Evolutionary conservation across 2,329 filamentous ascomycete species (phyloP), one percentile per base, ranked within the genome.

Genomic region (Aspergillus viridinutans): DNA sequence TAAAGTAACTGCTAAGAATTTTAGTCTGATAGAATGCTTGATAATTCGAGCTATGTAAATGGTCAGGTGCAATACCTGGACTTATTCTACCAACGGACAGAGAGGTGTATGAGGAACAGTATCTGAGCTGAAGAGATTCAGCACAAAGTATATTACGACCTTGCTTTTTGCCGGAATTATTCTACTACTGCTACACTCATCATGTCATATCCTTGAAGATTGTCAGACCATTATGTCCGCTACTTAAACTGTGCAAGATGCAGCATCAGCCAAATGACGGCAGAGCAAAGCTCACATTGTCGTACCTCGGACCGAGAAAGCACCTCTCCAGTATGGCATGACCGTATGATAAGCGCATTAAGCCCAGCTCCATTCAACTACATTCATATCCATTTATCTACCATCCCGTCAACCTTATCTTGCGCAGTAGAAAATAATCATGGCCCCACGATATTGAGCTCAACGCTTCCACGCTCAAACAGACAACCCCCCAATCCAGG

Each of bases 291-390:
- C 40, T 43, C 40, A 53, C 25, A 14, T 52, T 52, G 50, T 52
- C 47, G 50, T 56, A 58, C 56, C 56, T 58, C 56, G 56, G 56
- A 58, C 56, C 56, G 56, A 58, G 50, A 20, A 26, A 6, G 21
- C 20, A 14, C 12, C 23, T 47, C 3, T 47, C 9, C 9, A 47
- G n/a, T 26, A 48, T 53, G 54, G 23, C 28, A 47, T 52, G 49
- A 45, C 52, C n/a, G n/a, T n/a, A n/a, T n/a, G n/a, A 38, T 28
- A 49, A 25, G 20, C 38, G 14, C 29, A 14, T 21, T 9, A 45
- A 29, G 14, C 25, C 21, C 17, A 9, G 53, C 29, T 45, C 35
- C 35, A 43, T 20, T 43, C 25, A 54, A 49, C 42, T 48, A 21
- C 23, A 7, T 40, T 45, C 21, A 35, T 21, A 17, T 38, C 20